phyloP scores from a whole-genome alignment of 2,329 filamentous ascomycete genomes.

The Atkinsonella hypoxylon region DNA sequence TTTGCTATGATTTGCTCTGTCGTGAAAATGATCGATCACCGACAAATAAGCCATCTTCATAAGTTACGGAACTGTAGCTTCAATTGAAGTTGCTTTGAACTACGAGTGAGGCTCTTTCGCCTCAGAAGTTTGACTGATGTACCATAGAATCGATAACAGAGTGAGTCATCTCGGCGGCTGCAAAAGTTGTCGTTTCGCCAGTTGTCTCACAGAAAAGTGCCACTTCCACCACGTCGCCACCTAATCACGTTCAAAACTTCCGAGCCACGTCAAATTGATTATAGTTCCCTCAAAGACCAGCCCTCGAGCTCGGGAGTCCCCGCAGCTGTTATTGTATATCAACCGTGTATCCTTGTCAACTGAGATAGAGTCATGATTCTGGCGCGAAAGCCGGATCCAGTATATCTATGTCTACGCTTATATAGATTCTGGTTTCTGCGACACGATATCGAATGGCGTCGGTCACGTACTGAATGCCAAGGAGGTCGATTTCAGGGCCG shows the following conservation, averaged over 20 bases:
- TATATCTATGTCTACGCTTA: conserved; percentile 35
- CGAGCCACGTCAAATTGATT: conserved; percentile 58
- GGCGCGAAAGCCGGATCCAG: conserved; percentile 46
- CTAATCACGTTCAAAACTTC: conserved; percentile 67
- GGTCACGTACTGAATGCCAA: conserved; percentile 57
- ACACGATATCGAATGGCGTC: conserved; percentile 54
- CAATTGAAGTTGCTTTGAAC: background rate
- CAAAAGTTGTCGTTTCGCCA: conserved; percentile 66
- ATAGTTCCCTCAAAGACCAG: conserved; percentile 58
- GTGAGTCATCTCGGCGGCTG: conserved; percentile 63
- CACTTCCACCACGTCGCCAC: conserved; percentile 78
- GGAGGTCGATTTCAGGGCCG: conserved; percentile 56
- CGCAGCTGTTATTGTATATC: conserved; percentile 35
- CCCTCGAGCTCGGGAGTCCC: conserved; percentile 78
- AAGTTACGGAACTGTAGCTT: too few relatives aligned
- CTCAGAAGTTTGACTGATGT: background rate
- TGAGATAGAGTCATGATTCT: background rate
- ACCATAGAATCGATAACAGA: conserved; percentile 12
- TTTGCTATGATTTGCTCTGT: too few relatives aligned
- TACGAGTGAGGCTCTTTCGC: background rate
- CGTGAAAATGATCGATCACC: too few relatives aligned
- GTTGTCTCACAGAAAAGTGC: conserved; percentile 68
- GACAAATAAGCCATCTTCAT: too few relatives aligned
- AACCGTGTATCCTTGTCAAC: background rate
- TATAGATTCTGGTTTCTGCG: conserved; percentile 61